phyloP scores from a whole-genome alignment of 1,284 basidiomycete genomes.

The Puccinia horiana region DNA sequence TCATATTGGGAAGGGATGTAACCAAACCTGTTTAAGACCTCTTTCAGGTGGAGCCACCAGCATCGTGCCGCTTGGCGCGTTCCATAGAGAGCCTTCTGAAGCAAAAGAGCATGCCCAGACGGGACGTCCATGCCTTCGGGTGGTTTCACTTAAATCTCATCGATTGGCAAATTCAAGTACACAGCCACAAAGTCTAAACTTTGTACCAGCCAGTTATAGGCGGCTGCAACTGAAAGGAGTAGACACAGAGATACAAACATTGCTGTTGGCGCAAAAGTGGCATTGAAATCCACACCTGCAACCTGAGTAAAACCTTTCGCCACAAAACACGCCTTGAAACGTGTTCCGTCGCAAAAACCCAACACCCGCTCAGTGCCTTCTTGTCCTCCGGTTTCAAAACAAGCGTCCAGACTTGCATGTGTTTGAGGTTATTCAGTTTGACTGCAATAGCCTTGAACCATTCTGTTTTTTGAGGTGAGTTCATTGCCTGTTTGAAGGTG shows the following conservation, averaged over 20 bases:
- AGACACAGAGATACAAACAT: conserved; percentile 5
- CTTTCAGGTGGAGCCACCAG: conserved; percentile 11
- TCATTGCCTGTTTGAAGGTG: conserved; percentile 1
- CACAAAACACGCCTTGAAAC: conserved; percentile 15
- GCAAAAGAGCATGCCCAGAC: not conserved
- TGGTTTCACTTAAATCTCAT: not conserved
- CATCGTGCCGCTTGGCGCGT: too few species aligned
- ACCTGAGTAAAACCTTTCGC: conserved; percentile 12
- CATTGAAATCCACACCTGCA: not conserved
- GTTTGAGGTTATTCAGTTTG: not conserved
- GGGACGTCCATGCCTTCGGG: not conserved
- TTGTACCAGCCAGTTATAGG: not conserved
- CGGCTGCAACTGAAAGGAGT: not conserved
- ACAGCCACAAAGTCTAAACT: conserved; percentile 19
- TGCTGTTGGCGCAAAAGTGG: not conserved
- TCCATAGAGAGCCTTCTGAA: conserved; percentile 28
- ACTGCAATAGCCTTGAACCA: not conserved
- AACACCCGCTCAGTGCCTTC: too few species aligned
- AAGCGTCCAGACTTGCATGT: not conserved
- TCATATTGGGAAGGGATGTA: too few species aligned
- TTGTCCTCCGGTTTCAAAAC: not conserved
- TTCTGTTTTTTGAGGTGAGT: not conserved
- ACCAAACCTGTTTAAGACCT: too few species aligned
- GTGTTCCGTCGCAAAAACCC: not conserved
- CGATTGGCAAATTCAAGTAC: conserved; percentile 20